Conservation (phyloP, 345 rosid species). For the Citrus glauca region DNA sequence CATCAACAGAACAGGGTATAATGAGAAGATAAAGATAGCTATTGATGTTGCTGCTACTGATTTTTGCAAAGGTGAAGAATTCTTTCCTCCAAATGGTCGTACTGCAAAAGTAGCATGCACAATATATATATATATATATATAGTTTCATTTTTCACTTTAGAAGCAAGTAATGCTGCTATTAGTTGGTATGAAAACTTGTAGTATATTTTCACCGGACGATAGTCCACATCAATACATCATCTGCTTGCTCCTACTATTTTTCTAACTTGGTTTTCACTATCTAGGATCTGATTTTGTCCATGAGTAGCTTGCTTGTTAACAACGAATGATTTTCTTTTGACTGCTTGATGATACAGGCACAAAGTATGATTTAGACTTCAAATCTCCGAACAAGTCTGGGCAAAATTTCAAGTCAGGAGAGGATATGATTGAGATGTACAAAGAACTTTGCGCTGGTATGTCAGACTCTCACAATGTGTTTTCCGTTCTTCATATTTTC, state of each 20-base stretch:
- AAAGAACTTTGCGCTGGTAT: constrained; percentile 81
- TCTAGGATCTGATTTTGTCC: neutral
- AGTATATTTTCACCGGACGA: neutral
- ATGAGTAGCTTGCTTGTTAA: neutral
- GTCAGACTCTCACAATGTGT: constrained; percentile 6
- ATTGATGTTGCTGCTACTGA: constrained; percentile 83
- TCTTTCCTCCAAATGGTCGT: constrained; percentile 15
- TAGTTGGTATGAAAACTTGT: neutral
- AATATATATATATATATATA: neutral
- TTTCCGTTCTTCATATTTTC: constrained; percentile 5
- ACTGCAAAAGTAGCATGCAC: neutral
- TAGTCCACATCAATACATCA: neutral
- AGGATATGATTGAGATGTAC: constrained; percentile 93
- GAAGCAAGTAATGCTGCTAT: neutral
- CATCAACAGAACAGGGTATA: constrained; percentile 77
- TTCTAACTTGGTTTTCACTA: neutral
- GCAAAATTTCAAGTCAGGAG: constrained; percentile 88
- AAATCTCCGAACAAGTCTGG: constrained; percentile 68
- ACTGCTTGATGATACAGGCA: constrained; percentile 43
- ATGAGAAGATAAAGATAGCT: constrained; percentile 84
- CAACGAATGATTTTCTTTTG: neutral
- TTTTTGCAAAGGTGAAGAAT: constrained; percentile 73
- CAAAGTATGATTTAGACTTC: constrained; percentile 86
- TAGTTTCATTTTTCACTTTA: neutral
- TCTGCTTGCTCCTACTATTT: neutral